phyloP scores from a whole-genome alignment of 352 stramenopile genomes.

The Phytophthora colocasiae region DNA sequence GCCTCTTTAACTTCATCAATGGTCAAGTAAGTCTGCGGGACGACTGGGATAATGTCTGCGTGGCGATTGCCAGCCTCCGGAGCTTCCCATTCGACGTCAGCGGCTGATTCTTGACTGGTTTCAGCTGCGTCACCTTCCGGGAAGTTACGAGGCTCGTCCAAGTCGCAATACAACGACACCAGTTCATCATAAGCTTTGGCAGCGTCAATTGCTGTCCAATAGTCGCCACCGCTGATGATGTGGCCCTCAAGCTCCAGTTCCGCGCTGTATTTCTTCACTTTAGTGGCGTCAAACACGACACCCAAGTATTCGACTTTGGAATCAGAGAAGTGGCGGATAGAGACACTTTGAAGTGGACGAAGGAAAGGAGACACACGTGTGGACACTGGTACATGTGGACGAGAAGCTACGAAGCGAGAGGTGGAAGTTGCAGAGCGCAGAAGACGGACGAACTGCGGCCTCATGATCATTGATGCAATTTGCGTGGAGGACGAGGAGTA shows the following conservation, averaged over 20 bases:
- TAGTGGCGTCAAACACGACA: constrained; percentile 66
- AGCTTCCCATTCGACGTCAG: constrained; percentile 63
- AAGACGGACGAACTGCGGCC: constrained; percentile 25
- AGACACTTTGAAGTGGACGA: constrained; percentile 5
- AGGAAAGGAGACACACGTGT: neutral
- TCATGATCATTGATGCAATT: constrained; percentile 22
- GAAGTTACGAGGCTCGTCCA: constrained; percentile 83
- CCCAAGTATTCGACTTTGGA: constrained; percentile 61
- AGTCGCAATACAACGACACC: constrained; percentile 80
- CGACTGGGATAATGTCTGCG: constrained; percentile 75
- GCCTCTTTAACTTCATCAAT: constrained; percentile 72
- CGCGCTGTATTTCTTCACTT: constrained; percentile 88
- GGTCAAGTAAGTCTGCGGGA: constrained; percentile 75
- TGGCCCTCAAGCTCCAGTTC: constrained; percentile 74
- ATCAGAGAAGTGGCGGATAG: constrained; percentile 29
- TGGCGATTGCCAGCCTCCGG: constrained; percentile 74
- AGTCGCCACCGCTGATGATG: constrained; percentile 80
- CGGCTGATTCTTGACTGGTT: neutral
- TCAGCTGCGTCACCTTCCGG: constrained; percentile 25
- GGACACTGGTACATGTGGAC: neutral
- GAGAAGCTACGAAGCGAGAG: neutral
- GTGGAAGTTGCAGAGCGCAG: constrained; percentile 8
- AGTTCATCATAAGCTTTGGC: constrained; percentile 87
- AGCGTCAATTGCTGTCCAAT: constrained; percentile 83
- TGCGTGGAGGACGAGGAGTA: neutral